Conservation (phyloP, 345 rosid species). For the Hypericum perforatum region DNA sequence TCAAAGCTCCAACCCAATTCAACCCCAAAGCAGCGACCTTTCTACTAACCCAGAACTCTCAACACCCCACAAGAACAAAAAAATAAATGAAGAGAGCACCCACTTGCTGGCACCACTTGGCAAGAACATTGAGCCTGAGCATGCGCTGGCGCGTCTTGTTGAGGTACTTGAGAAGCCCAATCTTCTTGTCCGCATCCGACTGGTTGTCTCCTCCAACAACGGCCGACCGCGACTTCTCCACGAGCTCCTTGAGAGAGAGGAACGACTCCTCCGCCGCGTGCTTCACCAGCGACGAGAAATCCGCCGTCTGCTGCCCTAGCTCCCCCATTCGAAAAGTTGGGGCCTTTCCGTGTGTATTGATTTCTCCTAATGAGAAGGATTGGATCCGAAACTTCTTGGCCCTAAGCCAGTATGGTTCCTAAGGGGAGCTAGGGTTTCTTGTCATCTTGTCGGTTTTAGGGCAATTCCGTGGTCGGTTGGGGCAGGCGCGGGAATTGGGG, state of each 20-base stretch:
- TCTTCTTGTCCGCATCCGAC: constrained; percentile 80
- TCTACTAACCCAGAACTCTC: background rate
- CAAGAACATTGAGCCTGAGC: constrained; percentile 84
- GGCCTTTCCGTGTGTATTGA: no score
- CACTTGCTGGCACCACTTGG: constrained; percentile 99
- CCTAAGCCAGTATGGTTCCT: no score
- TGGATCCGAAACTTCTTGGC: no score
- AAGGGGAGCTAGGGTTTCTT: no score
- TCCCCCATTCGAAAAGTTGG: constrained; percentile 39
- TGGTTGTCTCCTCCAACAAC: constrained; percentile 18
- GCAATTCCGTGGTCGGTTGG: no score
- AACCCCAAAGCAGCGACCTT: no score
- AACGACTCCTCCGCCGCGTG: constrained; percentile 87
- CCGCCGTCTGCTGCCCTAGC: constrained; percentile 83
- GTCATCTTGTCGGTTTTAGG: no score
- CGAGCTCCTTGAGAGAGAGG: constrained; percentile 63
- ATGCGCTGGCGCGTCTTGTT: constrained; percentile 85
- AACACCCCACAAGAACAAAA: background rate
- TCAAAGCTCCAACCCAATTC: no score
- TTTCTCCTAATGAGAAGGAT: no score
- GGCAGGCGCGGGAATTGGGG: no score
- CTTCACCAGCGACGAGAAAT: constrained; percentile 61
- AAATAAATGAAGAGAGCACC: constrained; percentile 1
- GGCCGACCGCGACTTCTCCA: constrained; percentile 57
- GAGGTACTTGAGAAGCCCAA: constrained; percentile 67